Conservation (phyloP, 2,329 filamentous ascomycete species). For the Chrysoporthe austroafricana region DNA sequence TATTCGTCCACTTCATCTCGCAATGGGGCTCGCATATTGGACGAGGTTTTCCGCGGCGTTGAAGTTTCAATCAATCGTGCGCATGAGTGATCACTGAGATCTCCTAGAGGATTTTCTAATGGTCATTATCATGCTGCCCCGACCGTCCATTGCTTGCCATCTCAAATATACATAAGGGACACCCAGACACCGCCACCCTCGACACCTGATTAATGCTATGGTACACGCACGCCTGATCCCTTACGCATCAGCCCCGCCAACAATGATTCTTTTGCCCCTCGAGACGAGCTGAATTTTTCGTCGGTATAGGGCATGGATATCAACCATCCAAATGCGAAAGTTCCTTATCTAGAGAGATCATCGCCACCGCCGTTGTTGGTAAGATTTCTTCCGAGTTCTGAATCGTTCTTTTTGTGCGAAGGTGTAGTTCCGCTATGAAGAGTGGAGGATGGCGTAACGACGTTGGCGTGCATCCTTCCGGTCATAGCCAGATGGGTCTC, state of each 20-base stretch:
- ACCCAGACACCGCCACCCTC: slow-evolving; percentile 18
- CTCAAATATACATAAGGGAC: slow-evolving; percentile 24
- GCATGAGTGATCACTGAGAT: slow-evolving; percentile 22
- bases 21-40: background rate
- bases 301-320: background rate
- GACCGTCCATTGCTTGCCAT: slow-evolving; percentile 18
- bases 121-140: slow-evolving; percentile 22
- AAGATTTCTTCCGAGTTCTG: background rate
- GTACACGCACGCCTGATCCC: slow-evolving; percentile 15
- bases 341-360: background rate
- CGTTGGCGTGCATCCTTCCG: slow-evolving; percentile 1
- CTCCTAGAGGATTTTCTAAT: slow-evolving; percentile 16
- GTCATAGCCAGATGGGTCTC: background rate
- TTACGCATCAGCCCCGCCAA: background rate
- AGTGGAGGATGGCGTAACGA: slow-evolving; percentile 17
- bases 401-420: background rate
- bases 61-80: background rate
- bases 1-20: too few species aligned
- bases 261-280: background rate
- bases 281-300: background rate
- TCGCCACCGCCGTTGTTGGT: background rate
- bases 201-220: slow-evolving; percentile 15
- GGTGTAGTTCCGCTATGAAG: background rate
- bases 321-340: background rate
- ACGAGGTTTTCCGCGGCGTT: background rate